Conservation (phyloP, 2,329 filamentous ascomycete genomes). For the Nemania sp. region DNA sequence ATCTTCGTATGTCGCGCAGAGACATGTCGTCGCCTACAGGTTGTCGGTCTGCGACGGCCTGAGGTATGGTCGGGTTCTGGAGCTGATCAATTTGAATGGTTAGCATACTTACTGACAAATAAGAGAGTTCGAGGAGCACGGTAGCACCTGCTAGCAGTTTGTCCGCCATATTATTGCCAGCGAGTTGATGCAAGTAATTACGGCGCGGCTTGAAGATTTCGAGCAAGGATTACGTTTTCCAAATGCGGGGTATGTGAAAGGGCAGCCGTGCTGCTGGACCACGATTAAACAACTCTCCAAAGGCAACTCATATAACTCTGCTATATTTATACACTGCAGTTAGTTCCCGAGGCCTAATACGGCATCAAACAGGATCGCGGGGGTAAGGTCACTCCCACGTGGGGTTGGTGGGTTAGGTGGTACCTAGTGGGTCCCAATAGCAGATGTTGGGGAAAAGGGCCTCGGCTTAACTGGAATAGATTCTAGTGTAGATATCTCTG, state of each 20-base stretch:
- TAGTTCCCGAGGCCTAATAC: too few species aligned
- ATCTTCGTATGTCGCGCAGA: conserved; percentile 12
- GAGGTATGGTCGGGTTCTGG: conserved; percentile 13
- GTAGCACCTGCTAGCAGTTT: conserved; percentile 46
- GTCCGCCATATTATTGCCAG: conserved; percentile 46
- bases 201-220: conserved; percentile 11
- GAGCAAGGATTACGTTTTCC: conserved; percentile 13
- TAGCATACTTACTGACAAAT: conserved; percentile 11
- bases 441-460: not conserved
- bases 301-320: too few species aligned
- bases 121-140: conserved; percentile 45
- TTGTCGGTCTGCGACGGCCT: conserved; percentile 15
- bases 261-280: too few species aligned
- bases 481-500: not conserved
- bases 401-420: not conserved
- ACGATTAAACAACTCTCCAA: too few species aligned
- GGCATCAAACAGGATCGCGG: not conserved
- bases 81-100: conserved; percentile 13
- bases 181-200: conserved; percentile 17
- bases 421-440: not conserved
- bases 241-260: conserved; percentile 13
- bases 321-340: too few species aligned
- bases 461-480: conserved; percentile 5
- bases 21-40: conserved; percentile 13
- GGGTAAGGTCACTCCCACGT: conserved; percentile 15